Evolutionary conservation across 2,329 filamentous ascomycete species (phyloP), one percentile per base, ranked within the genome.

Genomic region (Shiraia bambusicola): DNA sequence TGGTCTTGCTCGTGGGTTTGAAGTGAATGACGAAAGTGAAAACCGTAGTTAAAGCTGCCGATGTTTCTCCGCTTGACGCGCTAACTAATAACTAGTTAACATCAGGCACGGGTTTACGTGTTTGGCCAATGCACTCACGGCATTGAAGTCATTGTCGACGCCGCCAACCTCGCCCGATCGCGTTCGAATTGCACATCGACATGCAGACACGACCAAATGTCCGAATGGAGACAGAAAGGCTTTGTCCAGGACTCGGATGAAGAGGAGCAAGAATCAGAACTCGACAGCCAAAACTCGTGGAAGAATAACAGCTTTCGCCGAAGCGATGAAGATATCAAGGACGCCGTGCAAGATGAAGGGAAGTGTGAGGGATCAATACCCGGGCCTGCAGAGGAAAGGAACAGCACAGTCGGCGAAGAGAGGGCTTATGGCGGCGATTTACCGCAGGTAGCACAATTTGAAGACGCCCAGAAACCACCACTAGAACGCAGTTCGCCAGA

Each of bases 161-260:
- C 50, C 30, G 35, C 16, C 28, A 42, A 43, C 47, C 45, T 42
- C 40, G 46, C 49, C 45, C 52, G 51, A 46, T 49, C 47, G 38
- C 39, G 44, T 32, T 48, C 43, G 25, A 33, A 40, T 30, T 34
- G 31, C 48, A 40, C 41, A 48, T 47, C 63, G 65, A 65, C 40
- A 70, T 70, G 67, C 58, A 56, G 52, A 54, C 47, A 32, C 40
- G 56, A 46, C 55, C 63, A 60, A 70, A 77, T 76, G 74, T 74
- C 67, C 63, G 63, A 65, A 66, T 77, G 74, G 74, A 69, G 72
- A 54, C 63, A 69, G 54, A 69, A 63, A 62, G 74, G 74, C 52
- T 75, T 70, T 63, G 74, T 76, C 50, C 68, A 66, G 63, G 74
- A 76, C 60, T 76, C 74, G 45, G 74, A 77, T 66, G 74, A 75